Evolutionary conservation across 1,284 basidiomycete species (phyloP), one percentile per base, ranked within the genome.

Genomic region (Ceratobasidium papillatum): DNA sequence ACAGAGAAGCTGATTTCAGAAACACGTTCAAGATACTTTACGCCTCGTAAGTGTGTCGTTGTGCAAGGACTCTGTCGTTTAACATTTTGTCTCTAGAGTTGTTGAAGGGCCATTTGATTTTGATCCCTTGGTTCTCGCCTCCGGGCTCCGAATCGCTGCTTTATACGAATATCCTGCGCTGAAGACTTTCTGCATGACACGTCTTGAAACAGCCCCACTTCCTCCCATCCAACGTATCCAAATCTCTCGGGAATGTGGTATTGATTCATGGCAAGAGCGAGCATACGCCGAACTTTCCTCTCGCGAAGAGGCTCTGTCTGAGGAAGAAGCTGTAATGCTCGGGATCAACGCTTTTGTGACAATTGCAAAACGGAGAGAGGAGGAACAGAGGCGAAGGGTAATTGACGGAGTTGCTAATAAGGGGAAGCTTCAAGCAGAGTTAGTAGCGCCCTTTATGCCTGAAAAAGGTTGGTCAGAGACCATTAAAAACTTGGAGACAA

Each of bases 201-300:
- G 54, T 12, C 66, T 75, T n/a, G 74, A 75, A n/a, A n/a, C 45
- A 22, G 52, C 36, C 22, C 25, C 9, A 11, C 51, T 69, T 25
- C 11, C 30, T 41, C 58, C 74, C 19, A 43, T 75, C 45, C 43
- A 56, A 4, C 74, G 65, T 3, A 75, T 75, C 36, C 38, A 72
- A 34, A 32, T 72, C 41, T 58, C 75, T 30, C 62, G 52, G 36
- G 64, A 47, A 52, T 68, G 47, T 25, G 9, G 25, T 9, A 43
- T 76, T n/a, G 38, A 32, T n/a, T 47, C 62, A 49, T 76, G 75
- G 75, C 45, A 74, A 14, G 47, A 66, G 17, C 71, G 71, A 7
- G 75, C 75, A 2, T 76, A 63, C 45, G n/a, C 47, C 38, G 43
- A 66, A 19, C 52, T 76, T 1, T 76, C 71, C 22, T 59, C 32